These are phyloP conservation scores for Sclerotiophoma versabilis DNA, from an alignment of 2,329 filamentous ascomycete genomes.

Conservation along the genomic window DNA sequence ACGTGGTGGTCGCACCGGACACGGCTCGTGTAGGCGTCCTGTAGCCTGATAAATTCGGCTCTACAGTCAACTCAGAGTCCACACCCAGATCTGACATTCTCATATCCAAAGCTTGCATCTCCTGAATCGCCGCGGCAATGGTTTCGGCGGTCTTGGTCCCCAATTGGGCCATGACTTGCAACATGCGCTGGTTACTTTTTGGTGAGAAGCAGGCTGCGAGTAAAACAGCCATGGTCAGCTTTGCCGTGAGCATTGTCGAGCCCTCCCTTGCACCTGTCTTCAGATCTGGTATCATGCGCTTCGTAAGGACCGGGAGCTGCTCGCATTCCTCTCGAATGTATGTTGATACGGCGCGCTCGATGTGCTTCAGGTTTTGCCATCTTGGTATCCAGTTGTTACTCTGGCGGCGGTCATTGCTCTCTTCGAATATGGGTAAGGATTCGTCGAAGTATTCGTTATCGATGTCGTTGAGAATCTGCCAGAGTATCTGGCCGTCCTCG, in stretches of 20 bases:
- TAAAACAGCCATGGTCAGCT: constrained; percentile 58
- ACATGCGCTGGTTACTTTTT: constrained; percentile 58
- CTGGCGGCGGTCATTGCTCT: constrained; percentile 50
- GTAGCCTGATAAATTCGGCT: constrained; percentile 42
- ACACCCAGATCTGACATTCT: constrained; percentile 47
- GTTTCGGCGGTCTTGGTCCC: constrained; percentile 46
- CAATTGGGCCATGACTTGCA: constrained; percentile 49
- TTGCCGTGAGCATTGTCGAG: constrained; percentile 49
- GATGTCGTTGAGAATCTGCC: constrained; percentile 57
- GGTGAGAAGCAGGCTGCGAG: constrained; percentile 57
- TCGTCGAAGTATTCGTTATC: constrained; percentile 58
- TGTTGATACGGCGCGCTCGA: constrained; percentile 57
- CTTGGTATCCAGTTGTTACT: constrained; percentile 58
- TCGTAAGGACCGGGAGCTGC: constrained; percentile 49
- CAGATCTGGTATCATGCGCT: constrained; percentile 54
- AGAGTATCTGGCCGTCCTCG: constrained; percentile 56
- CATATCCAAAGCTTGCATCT: constrained; percentile 48
- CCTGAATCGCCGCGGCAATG: constrained; percentile 51
- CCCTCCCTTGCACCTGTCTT: constrained; percentile 58
- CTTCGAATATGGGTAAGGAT: constrained; percentile 54
- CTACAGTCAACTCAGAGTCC: constrained; percentile 45
- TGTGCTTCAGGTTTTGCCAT: constrained; percentile 62
- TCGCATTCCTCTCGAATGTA: constrained; percentile 58
- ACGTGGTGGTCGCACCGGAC: constrained; percentile 34
- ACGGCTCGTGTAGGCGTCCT: constrained; percentile 42